Evolutionary conservation across 2,329 filamentous ascomycete species (phyloP), one percentile per base, ranked within the genome.

Genomic region (Epicoccum nigrum): DNA sequence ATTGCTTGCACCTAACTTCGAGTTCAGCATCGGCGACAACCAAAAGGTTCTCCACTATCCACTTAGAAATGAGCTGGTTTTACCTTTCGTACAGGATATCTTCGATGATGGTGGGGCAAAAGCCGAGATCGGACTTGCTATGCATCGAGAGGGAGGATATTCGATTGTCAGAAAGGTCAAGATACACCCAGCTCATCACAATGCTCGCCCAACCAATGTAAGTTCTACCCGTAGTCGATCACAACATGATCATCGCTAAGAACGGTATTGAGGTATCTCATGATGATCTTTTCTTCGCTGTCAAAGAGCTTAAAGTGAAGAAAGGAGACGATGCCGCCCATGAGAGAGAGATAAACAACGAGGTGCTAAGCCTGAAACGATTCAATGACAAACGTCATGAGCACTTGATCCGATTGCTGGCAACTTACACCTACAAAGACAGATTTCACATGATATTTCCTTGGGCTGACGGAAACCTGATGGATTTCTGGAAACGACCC

Each of bases 321-420:
- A 1, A 20, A 11, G 17, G 9, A 13, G 2, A 7, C 17, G 8
- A 7, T 19, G n/a, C n/a, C n/a, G n/a, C n/a, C n/a, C n/a, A n/a
- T n/a, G n/a, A n/a, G n/a, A n/a, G n/a, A n/a, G n/a, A n/a, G n/a
- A n/a, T n/a, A n/a, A 35, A 11, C 9, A 7, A 35, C 9, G 12
- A 20, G 5, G 9, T 8, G 11, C 16, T 21, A 11, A 35, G 9
- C 9, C 33, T 9, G 33, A 35, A 19, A 20, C 17, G 33, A 5
- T 17, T 35, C 3, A 35, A 35, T 17, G 7, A 20, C 11, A 35
- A 20, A 11, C 16, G 19, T 4, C 33, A 35, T 35, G 15, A 19
- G 8, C 46, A 58, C 31, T 23, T 58, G 11, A 46, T 58, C 15
- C 20, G 35, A 46, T 41, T 58, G 5, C 35, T 58, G 8, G 55